Base-by-base conservation (phyloP, 345 rosid species). In the Bruguiera parviflora region DNA sequence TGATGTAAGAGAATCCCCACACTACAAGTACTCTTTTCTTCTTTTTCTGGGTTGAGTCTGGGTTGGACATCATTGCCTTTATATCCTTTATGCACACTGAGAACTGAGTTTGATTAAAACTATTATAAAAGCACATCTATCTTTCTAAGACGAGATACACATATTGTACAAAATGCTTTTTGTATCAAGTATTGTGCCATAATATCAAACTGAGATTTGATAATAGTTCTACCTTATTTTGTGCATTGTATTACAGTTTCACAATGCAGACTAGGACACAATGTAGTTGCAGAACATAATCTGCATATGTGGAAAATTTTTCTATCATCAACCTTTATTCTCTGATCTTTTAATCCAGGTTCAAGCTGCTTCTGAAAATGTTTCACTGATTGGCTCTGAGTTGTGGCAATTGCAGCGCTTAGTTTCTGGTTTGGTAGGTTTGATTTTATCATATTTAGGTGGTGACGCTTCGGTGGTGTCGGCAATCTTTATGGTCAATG, bases 361-460 rank as follows among this genome's bases (percentile, higher is more conserved):
- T 58, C 81, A 78, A 72, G 79, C 77, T 68, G 85, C 96, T 76
- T 73, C 79, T 67, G 79, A 74, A 46, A 88, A 84, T 82, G 80
- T 95, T 68, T 71, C 81, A 62, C 83, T 77, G 33, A 85, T 91
- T 64, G 92, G 86, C 63, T 73, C 70, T 81, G 86, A 84, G 47
- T 80, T 95, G 85, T 80, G 75, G 29, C 81, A 82, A 37, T 76
- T 94, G 86, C 92, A 89, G 69, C 53, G 52, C 66, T 65, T 88
- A 78, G 84, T 89, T 70, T 80, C 80, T 71, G 80, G 85, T 69
- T 76, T 88, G 92, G 98, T 91, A 79, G 81, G 96, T 72, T 72
- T 55, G 59, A 55, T 25, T 55, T 55, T 28, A 22, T 22, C 27
- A 22, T 55, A 55, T 22, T 53, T 55, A 43, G 49, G 49, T 4